Evolutionary conservation across 1,284 basidiomycete species (phyloP).

Genomic region (Cutaneotrichosporon sp.): DNA sequence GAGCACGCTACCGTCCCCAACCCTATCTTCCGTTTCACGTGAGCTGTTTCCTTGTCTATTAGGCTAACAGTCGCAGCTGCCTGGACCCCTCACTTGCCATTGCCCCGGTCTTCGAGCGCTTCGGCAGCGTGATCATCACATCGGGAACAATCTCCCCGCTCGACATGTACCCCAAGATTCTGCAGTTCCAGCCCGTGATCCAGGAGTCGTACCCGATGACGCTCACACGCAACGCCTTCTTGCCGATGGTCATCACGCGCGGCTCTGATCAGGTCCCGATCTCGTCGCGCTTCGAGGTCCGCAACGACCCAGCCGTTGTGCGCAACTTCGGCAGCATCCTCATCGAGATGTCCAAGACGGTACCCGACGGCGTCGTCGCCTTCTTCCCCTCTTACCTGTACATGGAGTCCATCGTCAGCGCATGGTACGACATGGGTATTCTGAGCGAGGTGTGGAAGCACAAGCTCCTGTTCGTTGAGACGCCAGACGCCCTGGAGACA

Average conservation of each 20-base stretch:
- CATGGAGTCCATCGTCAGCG: conserved; percentile 99
- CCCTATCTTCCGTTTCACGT: conserved; percentile 98
- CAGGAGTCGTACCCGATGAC: conserved; percentile 99
- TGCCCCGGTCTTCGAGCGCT: conserved; percentile 96
- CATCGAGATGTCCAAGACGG: conserved; percentile 95
- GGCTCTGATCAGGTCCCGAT: conserved; percentile 99
- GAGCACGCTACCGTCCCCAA: conserved; percentile 99
- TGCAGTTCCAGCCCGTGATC: conserved; percentile 95
- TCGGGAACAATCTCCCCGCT: conserved; percentile 97
- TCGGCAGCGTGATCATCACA: conserved; percentile 97
- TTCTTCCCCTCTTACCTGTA: conserved; percentile 99
- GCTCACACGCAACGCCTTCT: conserved; percentile 90
- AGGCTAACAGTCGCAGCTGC: conserved; percentile 62
- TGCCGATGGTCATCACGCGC: conserved; percentile 97
- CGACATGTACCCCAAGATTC: conserved; percentile 99
- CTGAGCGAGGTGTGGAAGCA: conserved; percentile 99
- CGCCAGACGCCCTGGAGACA: conserved; percentile 98
- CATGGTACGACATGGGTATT: conserved; percentile 99
- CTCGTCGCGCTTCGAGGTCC: conserved; percentile 97
- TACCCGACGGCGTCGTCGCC: conserved; percentile 98
- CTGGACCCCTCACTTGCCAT: conserved; percentile 97
- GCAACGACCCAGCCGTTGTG: conserved; percentile 98
- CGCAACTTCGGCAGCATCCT: conserved; percentile 98
- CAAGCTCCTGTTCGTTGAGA: conserved; percentile 99
- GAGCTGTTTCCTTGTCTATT: conserved; percentile 41